These are phyloP conservation scores for Aureobasidium namibiae DNA, from an alignment of 2,329 filamentous ascomycete genomes.

Conservation along the genomic window DNA sequence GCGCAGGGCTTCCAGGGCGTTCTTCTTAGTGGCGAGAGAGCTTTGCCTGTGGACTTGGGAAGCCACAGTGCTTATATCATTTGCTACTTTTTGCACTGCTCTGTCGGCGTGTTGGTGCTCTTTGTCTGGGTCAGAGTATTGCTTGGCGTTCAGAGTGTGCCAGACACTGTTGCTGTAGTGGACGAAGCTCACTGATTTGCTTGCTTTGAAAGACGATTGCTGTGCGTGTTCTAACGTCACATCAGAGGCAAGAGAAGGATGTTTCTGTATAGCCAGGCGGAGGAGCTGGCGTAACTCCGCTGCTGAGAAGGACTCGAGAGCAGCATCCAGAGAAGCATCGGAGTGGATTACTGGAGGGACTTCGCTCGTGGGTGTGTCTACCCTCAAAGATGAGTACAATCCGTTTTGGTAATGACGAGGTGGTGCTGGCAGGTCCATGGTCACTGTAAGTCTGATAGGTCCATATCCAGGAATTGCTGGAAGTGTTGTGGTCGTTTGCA, in stretches of 20 bases:
- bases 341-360: neutral
- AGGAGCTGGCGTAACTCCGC: neutral
- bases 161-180: constrained; percentile 8
- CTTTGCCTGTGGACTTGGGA: neutral
- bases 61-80: neutral
- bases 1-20: neutral
- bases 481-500: neutral
- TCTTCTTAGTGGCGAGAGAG: neutral
- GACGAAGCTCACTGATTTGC: neutral
- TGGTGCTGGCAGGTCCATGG: neutral
- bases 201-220: neutral
- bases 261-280: neutral
- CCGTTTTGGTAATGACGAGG: neutral
- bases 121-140: neutral
- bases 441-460: neutral
- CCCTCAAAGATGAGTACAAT: neutral
- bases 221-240: neutral
- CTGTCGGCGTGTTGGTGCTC: neutral
- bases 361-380: neutral
- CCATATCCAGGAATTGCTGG: neutral
- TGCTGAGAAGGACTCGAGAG: neutral
- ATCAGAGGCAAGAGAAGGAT: neutral
- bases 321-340: neutral
- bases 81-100: neutral
- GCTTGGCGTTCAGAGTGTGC: neutral